phyloP scores from a whole-genome alignment of 345 rosid genomes.

The Hypericum perforatum region DNA sequence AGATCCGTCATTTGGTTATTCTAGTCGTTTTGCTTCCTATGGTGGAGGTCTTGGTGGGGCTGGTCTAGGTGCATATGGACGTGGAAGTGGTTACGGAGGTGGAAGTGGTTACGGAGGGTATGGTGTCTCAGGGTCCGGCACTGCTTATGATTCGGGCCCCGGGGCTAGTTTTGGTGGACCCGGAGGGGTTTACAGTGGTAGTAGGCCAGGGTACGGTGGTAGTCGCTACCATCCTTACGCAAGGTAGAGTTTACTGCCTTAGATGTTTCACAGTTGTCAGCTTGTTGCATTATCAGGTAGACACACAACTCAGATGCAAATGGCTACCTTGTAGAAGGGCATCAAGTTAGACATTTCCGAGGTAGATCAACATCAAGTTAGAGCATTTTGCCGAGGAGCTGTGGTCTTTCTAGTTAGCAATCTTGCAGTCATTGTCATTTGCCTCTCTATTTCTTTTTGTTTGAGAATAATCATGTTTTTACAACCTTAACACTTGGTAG shows the following conservation, averaged over 20 bases:
- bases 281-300: background rate
- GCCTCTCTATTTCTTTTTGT: no score
- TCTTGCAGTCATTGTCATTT: no score
- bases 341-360: constrained; percentile 6
- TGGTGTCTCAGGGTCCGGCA: constrained; percentile 18
- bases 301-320: background rate
- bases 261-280: constrained; percentile 7
- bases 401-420: no score
- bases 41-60: constrained; percentile 7
- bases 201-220: constrained; percentile 18
- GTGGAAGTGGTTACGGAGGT: constrained; percentile 13
- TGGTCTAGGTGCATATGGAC: constrained; percentile 16
- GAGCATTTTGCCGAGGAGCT: background rate
- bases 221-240: constrained; percentile 22
- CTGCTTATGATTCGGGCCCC: constrained; percentile 20
- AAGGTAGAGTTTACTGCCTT: constrained; percentile 14
- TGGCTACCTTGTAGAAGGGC: constrained; percentile 12
- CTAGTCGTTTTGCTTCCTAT: constrained; percentile 18
- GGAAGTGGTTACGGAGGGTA: constrained; percentile 11
- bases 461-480: no score
- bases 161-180: constrained; percentile 16
- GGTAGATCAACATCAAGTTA: constrained; percentile 9
- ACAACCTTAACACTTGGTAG: no score
- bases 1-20: constrained; percentile 18
- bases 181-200: constrained; percentile 16